These are phyloP conservation scores for Yamagishiella unicocca DNA, from an alignment of 139 green algal species.

Conservation along the genomic window DNA sequence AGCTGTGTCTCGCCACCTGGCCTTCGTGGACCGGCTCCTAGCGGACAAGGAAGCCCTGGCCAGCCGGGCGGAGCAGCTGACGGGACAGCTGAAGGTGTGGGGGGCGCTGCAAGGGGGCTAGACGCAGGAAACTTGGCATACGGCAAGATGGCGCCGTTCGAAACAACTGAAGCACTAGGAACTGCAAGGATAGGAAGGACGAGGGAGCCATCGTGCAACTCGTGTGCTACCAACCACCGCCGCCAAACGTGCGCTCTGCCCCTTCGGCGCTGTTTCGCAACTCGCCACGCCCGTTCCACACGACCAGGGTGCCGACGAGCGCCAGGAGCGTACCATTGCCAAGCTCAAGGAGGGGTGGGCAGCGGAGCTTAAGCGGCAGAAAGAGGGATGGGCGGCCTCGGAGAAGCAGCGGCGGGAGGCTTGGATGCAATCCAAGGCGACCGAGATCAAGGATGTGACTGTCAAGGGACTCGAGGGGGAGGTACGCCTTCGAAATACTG, in stretches of 20 bases:
- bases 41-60: slow-evolving; percentile 70
- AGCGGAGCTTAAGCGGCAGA: slow-evolving; percentile 65
- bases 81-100: slow-evolving; percentile 49
- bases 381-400: slow-evolving; percentile 64
- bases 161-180: no score
- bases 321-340: slow-evolving; percentile 52
- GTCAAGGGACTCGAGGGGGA: slow-evolving; percentile 72
- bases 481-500: no score
- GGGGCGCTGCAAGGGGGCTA: no score
- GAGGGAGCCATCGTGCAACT: no score
- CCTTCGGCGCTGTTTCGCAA: no score
- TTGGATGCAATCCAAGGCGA: slow-evolving; percentile 72
- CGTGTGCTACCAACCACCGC: no score
- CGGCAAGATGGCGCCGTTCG: no score
- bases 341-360: slow-evolving; percentile 70
- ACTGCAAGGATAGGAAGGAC: no score
- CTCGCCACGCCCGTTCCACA: not conserved
- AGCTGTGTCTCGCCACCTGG: slow-evolving; percentile 64
- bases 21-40: slow-evolving; percentile 72
- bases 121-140: no score
- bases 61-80: slow-evolving; percentile 24
- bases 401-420: slow-evolving; percentile 63
- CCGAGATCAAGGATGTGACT: slow-evolving; percentile 78
- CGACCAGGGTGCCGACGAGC: slow-evolving; percentile 50
- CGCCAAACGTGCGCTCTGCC: no score